Conservation (phyloP, 2,329 filamentous ascomycete genomes). For the Trichoderma citrinoviride region DNA sequence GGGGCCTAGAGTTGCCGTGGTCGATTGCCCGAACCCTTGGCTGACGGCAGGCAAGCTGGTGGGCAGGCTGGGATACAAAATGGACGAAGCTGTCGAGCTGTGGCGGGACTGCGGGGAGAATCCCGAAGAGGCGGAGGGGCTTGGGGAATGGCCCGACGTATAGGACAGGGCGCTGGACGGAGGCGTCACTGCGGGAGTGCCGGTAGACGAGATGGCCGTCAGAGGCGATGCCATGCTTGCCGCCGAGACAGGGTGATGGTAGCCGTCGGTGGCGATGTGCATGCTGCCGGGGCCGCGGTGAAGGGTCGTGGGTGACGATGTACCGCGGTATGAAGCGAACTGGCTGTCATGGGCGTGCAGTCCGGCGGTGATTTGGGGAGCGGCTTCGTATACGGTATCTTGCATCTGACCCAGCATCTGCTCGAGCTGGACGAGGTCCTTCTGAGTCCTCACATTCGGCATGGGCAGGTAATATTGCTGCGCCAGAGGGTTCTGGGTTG, state of each 20-base stretch:
- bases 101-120: conserved; percentile 66
- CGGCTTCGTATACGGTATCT: conserved; percentile 90
- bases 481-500: conserved; percentile 54
- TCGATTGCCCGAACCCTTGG: conserved; percentile 66
- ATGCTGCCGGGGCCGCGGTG: conserved; percentile 38
- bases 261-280: conserved; percentile 37
- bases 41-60: conserved; percentile 58
- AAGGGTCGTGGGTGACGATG: conserved; percentile 50
- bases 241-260: conserved; percentile 43
- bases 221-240: conserved; percentile 62
- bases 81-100: conserved; percentile 56
- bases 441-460: conserved; percentile 86
- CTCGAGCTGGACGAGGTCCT: conserved; percentile 89
- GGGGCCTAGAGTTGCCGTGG: conserved; percentile 68
- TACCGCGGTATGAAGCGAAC: conserved; percentile 57
- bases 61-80: conserved; percentile 70
- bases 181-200: conserved; percentile 74
- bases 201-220: conserved; percentile 57
- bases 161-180: conserved; percentile 74
- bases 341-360: conserved; percentile 71
- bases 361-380: conserved; percentile 75
- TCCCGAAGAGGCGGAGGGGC: conserved; percentile 62
- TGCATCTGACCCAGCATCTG: conserved; percentile 95
- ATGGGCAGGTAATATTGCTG: conserved; percentile 88
- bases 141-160: conserved; percentile 72